phyloP scores from a whole-genome alignment of 2,329 filamentous ascomycete genomes.

The Thelonectria discophora region DNA sequence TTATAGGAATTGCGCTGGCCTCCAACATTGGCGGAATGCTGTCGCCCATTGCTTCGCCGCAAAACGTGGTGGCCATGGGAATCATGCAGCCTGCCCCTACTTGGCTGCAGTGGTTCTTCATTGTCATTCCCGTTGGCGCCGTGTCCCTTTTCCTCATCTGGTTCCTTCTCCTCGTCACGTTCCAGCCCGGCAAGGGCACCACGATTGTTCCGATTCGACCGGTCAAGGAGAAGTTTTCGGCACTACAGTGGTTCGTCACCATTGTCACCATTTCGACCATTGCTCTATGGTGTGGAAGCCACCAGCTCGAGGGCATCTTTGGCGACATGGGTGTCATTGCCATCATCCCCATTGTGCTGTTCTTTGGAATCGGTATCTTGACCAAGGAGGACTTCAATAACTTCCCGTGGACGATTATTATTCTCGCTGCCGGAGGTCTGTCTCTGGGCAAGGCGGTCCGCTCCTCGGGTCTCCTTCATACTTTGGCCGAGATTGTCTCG shows the following conservation, averaged over 20 bases:
- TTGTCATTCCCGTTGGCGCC: constrained; percentile 90
- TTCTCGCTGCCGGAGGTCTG: constrained; percentile 91
- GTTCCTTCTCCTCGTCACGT: constrained; percentile 83
- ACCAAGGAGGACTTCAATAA: constrained; percentile 99
- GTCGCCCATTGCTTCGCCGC: constrained; percentile 94
- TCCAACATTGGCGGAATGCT: constrained; percentile 97
- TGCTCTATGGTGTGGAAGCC: constrained; percentile 88
- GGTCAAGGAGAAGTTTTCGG: constrained; percentile 87
- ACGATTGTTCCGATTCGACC: constrained; percentile 91
- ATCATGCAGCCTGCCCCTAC: constrained; percentile 93
- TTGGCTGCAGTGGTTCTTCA: constrained; percentile 98
- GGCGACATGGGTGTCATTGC: constrained; percentile 99
- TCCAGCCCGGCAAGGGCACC: constrained; percentile 84
- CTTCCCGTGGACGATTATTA: constrained; percentile 99
- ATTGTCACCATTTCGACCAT: constrained; percentile 86
- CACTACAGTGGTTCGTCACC: constrained; percentile 92
- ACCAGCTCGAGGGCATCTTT: constrained; percentile 86
- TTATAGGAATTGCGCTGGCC: constrained; percentile 92
- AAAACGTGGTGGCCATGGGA: constrained; percentile 95
- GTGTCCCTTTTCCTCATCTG: constrained; percentile 90
- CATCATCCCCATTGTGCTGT: constrained; percentile 93
- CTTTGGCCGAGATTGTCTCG: constrained; percentile 83
- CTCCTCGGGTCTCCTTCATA: constrained; percentile 89
- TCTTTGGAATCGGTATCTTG: constrained; percentile 95
- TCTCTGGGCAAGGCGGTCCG: constrained; percentile 94